A percentile compares a stretch with the other conserved stretches of the same genome.
Evolutionary conservation across 2,329 filamentous ascomycete species (phyloP).

Genomic region (Pyricularia pennisetigena): DNA sequence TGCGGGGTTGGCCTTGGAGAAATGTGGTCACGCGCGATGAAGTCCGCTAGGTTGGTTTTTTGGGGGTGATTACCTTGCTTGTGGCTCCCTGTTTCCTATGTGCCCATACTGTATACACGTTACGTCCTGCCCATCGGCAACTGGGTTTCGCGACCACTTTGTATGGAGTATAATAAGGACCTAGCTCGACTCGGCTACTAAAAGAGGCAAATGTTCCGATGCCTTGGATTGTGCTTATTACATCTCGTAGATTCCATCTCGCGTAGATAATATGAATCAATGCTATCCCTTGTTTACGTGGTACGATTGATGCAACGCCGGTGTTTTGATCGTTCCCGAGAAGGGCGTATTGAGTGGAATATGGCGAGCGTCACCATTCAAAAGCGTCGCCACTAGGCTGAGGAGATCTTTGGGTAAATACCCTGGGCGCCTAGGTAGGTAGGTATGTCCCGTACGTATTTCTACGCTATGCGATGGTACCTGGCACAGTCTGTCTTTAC

Average conservation of each 20-base stretch:
- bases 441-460: too few species aligned
- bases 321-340: background rate
- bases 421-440: too few species aligned
- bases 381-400: background rate
- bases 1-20: background rate
- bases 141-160: background rate
- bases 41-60: too few species aligned
- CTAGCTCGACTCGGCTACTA: background rate
- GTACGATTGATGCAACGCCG: background rate
- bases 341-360: background rate
- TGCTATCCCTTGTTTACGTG: background rate
- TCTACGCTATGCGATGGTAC: too few species aligned
- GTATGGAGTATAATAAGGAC: background rate
- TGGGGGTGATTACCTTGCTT: background rate
- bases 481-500: background rate
- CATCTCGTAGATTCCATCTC: background rate
- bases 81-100: background rate
- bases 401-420: background rate
- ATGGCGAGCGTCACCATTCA: background rate
- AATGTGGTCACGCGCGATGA: background rate
- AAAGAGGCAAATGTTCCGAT: background rate
- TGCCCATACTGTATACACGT: background rate
- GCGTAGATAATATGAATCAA: background rate
- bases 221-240: background rate
- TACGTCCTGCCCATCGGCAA: background rate